Conservation (phyloP, 768 basidiomycete species). For the Dictyophora rubrovolvata region DNA sequence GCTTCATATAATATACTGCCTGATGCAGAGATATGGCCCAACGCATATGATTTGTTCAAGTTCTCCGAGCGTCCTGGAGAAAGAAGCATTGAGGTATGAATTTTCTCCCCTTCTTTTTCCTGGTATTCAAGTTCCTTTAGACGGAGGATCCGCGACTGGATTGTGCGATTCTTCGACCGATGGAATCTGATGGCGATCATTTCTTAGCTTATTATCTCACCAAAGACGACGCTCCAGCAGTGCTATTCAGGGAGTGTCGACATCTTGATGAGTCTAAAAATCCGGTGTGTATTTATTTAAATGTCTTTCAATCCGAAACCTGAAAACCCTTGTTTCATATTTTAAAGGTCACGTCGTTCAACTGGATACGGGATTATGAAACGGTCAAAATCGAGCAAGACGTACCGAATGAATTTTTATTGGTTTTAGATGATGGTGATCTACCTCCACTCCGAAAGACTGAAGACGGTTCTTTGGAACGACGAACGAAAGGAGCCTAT, state of each 20-base stretch:
- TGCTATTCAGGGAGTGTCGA: conserved; percentile 47
- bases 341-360: conserved; percentile 65
- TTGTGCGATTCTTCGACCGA: conserved; percentile 77
- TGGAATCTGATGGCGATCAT: conserved; percentile 82
- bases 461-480: conserved; percentile 19
- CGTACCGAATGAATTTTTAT: conserved; percentile 72
- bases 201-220: conserved; percentile 83
- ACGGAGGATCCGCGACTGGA: conserved; percentile 71
- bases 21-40: conserved; percentile 80
- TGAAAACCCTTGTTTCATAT: background rate
- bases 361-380: conserved; percentile 77
- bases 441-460: conserved; percentile 22
- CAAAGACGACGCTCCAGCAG: conserved; percentile 59
- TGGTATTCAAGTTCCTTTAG: conserved; percentile 29
- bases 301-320: background rate
- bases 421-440: conserved; percentile 61
- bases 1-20: conserved; percentile 79
- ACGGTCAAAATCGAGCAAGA: conserved; percentile 81
- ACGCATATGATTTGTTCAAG: conserved; percentile 78
- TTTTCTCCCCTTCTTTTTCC: background rate
- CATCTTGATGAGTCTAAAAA: conserved; percentile 30
- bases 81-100: conserved; percentile 50
- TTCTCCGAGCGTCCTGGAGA: conserved; percentile 87
- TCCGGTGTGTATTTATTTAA: conserved; percentile 26
- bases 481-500: conserved; percentile 56